phyloP scores from a whole-genome alignment of 2,329 filamentous ascomycete genomes.

The Cladosporium sp. region DNA sequence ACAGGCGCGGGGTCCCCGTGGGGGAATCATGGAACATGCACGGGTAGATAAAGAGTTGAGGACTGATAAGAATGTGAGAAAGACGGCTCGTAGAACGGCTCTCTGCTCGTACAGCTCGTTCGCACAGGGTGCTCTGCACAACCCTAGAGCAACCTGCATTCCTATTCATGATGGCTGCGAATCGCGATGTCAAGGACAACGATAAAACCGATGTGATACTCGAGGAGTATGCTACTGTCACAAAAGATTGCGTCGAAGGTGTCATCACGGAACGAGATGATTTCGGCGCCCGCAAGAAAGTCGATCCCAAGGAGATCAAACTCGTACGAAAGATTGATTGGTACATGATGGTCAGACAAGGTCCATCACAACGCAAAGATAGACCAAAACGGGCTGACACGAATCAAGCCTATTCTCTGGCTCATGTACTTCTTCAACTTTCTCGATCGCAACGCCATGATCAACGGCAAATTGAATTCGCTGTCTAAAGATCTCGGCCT shows the following conservation, averaged over 20 bases:
- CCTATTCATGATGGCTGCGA: not conserved
- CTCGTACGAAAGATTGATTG: constrained; percentile 29
- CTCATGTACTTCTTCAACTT: constrained; percentile 28
- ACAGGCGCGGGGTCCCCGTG: constrained; percentile 8
- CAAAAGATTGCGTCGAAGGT: constrained; percentile 2
- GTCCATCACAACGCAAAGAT: too few species aligned
- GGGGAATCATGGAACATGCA: not conserved
- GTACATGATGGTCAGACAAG: constrained; percentile 24
- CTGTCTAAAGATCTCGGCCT: constrained; percentile 52
- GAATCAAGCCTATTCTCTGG: constrained; percentile 17
- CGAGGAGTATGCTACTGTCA: constrained; percentile 1
- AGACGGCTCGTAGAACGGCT: not conserved
- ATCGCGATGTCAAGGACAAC: not conserved
- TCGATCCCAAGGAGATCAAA: constrained; percentile 26
- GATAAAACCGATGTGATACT: not conserved
- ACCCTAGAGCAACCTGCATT: not conserved
- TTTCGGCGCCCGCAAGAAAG: constrained; percentile 28
- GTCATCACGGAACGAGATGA: not conserved
- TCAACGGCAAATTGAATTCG: constrained; percentile 27
- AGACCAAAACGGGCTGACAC: too few species aligned
- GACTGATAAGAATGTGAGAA: not conserved
- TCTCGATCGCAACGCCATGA: constrained; percentile 20
- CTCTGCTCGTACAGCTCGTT: not conserved
- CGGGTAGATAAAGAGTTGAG: too few species aligned
- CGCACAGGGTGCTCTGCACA: not conserved